Percentiles rank a stretch among this genome's conserved stretches.
phyloP scores from a whole-genome alignment of 179 eudicot genomes.

The Carnegiea gigantea region DNA sequence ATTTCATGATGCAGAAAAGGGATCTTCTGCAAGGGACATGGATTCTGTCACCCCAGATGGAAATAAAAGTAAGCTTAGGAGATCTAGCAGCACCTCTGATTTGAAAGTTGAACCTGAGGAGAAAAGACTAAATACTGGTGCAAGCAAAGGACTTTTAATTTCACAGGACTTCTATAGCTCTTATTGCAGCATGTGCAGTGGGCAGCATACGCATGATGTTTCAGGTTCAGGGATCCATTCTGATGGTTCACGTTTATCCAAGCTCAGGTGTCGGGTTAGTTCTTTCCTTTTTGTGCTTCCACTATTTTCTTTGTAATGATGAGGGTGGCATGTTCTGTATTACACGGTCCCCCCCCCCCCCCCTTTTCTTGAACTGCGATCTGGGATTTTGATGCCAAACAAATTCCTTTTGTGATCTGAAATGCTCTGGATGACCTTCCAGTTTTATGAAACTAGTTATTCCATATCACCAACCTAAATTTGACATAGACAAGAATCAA shows the following conservation, averaged over 20 bases:
- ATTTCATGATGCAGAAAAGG: slow-evolving; percentile 32
- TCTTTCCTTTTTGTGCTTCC: slow-evolving; percentile 4
- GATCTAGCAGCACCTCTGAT: slow-evolving; percentile 85
- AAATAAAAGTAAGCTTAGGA: slow-evolving; percentile 48
- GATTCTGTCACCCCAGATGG: slow-evolving; percentile 32
- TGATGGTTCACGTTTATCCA: slow-evolving; percentile 60
- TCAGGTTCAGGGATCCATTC: slow-evolving; percentile 46
- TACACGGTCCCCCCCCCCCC: too few relatives aligned
- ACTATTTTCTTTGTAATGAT: neutral
- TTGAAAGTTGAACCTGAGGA: slow-evolving; percentile 43
- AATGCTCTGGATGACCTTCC: neutral
- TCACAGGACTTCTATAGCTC: slow-evolving; percentile 71
- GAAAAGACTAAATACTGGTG: slow-evolving; percentile 34
- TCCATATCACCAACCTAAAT: neutral
- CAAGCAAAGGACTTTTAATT: slow-evolving; percentile 52
- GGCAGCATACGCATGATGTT: slow-evolving; percentile 31
- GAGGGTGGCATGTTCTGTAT: neutral
- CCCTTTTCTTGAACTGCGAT: neutral
- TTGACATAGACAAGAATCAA: neutral
- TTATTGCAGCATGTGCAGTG: slow-evolving; percentile 41
- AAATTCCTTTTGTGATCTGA: neutral
- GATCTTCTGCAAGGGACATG: slow-evolving; percentile 31
- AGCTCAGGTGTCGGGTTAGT: slow-evolving; percentile 88
- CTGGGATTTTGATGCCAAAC: neutral
- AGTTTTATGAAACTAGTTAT: neutral